phyloP scores from a whole-genome alignment of 2,329 filamentous ascomycete genomes.

The Diaporthe sp. region DNA sequence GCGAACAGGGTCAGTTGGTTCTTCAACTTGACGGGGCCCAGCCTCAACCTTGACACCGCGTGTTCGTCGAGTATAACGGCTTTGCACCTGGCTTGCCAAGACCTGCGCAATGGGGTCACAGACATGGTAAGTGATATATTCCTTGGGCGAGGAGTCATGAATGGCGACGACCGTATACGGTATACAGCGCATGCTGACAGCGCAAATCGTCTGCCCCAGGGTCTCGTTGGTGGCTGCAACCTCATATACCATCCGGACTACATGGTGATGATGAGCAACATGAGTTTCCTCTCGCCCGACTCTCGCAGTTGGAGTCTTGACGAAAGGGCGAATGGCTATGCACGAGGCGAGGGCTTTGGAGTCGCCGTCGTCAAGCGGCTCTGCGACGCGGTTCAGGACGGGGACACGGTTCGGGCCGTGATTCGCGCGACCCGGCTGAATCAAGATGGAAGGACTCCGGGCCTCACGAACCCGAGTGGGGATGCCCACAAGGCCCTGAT shows the following conservation, averaged over 20 bases:
- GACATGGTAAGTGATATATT: not conserved
- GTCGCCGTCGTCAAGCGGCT: constrained; percentile 62
- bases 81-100: constrained; percentile 19
- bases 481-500: constrained; percentile 63
- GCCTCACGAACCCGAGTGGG: constrained; percentile 49
- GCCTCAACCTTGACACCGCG: constrained; percentile 50
- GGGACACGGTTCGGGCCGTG: constrained; percentile 46
- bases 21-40: constrained; percentile 50
- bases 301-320: constrained; percentile 65
- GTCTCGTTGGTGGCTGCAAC: not conserved
- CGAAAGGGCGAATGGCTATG: constrained; percentile 57
- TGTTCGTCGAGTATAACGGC: constrained; percentile 43
- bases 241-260: constrained; percentile 51
- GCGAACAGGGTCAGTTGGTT: constrained; percentile 54
- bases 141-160: no score
- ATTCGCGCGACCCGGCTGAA: constrained; percentile 41
- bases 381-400: constrained; percentile 54
- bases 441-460: constrained; percentile 43
- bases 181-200: not conserved
- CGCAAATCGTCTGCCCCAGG: not conserved
- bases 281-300: constrained; percentile 62
- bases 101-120: constrained; percentile 2
- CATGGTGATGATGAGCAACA: constrained; percentile 64
- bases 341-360: constrained; percentile 62
- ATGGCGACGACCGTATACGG: no score